phyloP scores from a whole-genome alignment of 2,329 filamentous ascomycete species.

The Orbilia ellipsospora region DNA sequence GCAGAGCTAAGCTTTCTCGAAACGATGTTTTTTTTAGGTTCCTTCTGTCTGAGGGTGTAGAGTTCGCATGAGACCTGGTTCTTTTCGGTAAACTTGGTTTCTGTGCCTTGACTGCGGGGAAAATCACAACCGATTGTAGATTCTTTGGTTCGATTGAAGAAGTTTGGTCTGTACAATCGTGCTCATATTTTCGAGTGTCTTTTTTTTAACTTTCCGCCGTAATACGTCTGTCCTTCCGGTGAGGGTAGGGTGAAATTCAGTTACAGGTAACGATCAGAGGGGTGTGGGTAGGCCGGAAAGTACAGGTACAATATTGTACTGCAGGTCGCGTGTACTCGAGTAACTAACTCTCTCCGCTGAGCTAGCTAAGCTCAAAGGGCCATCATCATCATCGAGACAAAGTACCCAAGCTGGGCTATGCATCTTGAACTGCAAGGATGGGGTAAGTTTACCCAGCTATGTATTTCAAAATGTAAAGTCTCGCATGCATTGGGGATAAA shows the following conservation, averaged over 20 bases:
- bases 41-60: neutral
- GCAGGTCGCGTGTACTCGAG: neutral
- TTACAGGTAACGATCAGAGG: no score
- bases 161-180: no score
- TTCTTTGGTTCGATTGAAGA: neutral
- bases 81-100: no score
- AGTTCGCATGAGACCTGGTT: slow-evolving; percentile 3
- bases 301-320: no score
- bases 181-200: no score
- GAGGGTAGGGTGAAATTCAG: no score
- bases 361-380: no score
- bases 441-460: slow-evolving; percentile 31
- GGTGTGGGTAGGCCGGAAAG: no score
- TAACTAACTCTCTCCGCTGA: neutral
- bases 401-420: neutral
- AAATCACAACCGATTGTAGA: slow-evolving; percentile 17
- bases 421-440: slow-evolving; percentile 14
- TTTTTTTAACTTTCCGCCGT: no score
- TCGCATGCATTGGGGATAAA: slow-evolving; percentile 29
- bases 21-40: neutral
- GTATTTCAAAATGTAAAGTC: no score
- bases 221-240: no score
- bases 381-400: neutral
- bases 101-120: neutral
- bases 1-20: neutral